Base-by-base conservation (phyloP, 2,329 filamentous ascomycete species). In the Apiospora saccharicola region DNA sequence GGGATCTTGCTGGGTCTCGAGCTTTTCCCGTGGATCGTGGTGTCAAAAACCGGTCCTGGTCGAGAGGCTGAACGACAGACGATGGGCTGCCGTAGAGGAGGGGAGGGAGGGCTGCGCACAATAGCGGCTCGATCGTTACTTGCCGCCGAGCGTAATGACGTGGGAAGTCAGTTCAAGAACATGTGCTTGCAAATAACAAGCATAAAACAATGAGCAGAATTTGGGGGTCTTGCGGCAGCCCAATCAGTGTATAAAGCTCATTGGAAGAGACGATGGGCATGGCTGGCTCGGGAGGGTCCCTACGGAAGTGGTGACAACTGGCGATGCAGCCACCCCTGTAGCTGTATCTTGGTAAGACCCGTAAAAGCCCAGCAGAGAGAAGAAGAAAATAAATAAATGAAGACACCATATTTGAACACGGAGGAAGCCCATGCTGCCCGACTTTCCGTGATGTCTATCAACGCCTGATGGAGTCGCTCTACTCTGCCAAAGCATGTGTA, bases 11-110 rank as follows among this genome's bases (percentile, higher is more conserved):
- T 37, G 53, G 53, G 30, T 64, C 53, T 64, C 53, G 19, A 64
- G 53, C 53, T 64, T 64, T 64, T 37, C 53, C 53, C 30, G 53
- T 37, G 53, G 53, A 64, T 64, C 30, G 53, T 64, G 53, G 53
- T 64, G 53, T 64, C 53, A 37, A 64, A 12, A 34, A 37, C 53
- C 53, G 53, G 30, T n/a, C 53, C 53, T 64, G 30, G 53, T 37
- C 30, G 53, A 64, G 53, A 64, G 37, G 53, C 13, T 22, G 30
- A 22, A 16, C 30, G 30, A 64, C 30, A 37, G 19, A 64, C 19
- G 30, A 64, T 37, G 53, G 53, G 30, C 53, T 64, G 53, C 53
- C 37, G 53, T 22, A 10, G 53, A 30, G 30, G 53, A 24, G 53
- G 37, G 53, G 53, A 64, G 53, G 53, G n/a, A 34, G 37, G 30